These are phyloP conservation scores for Sequoia sempervirens DNA, from an alignment of 75 land plant species.

Conservation along the genomic window DNA sequence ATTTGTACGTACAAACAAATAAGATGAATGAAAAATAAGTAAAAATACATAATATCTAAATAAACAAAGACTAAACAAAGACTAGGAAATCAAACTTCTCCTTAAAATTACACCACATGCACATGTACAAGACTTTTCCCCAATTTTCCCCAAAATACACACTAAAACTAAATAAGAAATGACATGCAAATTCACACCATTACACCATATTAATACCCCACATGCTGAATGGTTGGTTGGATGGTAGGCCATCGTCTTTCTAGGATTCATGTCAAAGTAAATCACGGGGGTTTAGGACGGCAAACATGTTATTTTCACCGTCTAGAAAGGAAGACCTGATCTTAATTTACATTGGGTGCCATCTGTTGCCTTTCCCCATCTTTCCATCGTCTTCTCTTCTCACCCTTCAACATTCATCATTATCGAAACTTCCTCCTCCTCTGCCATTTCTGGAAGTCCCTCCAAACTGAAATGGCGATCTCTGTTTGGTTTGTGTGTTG, in stretches of 20 bases:
- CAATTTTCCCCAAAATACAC: too few relatives aligned
- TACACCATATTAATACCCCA: too few relatives aligned
- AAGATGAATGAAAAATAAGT: too few relatives aligned
- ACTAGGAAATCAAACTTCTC: too few relatives aligned
- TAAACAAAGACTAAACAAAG: too few relatives aligned
- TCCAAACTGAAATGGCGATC: background rate
- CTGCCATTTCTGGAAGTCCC: background rate
- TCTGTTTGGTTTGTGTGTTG: background rate
- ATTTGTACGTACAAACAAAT: too few relatives aligned
- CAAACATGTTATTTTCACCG: background rate
- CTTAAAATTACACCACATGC: too few relatives aligned
- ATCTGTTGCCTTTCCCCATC: background rate
- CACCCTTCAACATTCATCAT: background rate
- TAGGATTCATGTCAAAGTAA: background rate
- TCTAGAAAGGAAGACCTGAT: background rate
- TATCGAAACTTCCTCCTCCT: background rate
- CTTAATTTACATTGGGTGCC: background rate
- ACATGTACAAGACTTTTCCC: too few relatives aligned
- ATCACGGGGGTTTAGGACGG: background rate
- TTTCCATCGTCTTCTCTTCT: background rate
- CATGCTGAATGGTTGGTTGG: too few relatives aligned
- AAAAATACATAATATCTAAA: too few relatives aligned
- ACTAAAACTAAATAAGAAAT: too few relatives aligned
- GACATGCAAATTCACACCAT: too few relatives aligned
- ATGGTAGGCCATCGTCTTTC: background rate